Conservation (phyloP, 1,284 basidiomycete genomes). For the Papiliotrema laurentii region DNA sequence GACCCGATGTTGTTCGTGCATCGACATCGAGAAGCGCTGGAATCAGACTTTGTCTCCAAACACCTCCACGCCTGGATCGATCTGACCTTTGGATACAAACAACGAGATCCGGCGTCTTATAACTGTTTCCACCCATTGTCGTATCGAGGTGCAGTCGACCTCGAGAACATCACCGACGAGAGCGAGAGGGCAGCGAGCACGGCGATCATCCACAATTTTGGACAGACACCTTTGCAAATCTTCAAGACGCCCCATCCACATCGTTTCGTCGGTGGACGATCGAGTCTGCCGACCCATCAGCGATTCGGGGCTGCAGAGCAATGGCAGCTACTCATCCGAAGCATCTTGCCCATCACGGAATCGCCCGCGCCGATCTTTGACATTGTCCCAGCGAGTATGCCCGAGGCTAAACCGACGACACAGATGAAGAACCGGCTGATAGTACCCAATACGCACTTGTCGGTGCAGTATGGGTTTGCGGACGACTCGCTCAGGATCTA, state of each 20-base stretch:
- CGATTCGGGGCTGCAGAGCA: conserved; percentile 72
- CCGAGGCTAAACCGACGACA: conserved; percentile 25
- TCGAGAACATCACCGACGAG: conserved; percentile 78
- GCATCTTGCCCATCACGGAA: conserved; percentile 44
- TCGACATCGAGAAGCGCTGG: conserved; percentile 78
- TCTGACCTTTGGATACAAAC: conserved; percentile 73
- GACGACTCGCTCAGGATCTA: conserved; percentile 38
- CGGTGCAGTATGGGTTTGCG: conserved; percentile 44
- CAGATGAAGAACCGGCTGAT: conserved; percentile 25
- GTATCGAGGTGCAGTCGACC: conserved; percentile 86
- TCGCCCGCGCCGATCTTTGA: conserved; percentile 60
- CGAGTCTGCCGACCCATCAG: conserved; percentile 63
- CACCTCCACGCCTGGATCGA: conserved; percentile 89
- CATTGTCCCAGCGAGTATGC: conserved; percentile 27
- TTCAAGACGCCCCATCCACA: conserved; percentile 77
- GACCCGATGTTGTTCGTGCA: conserved; percentile 81
- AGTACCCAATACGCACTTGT: conserved; percentile 21
- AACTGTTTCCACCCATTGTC: conserved; percentile 94
- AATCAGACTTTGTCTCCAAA: conserved; percentile 83
- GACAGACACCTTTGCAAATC: conserved; percentile 85
- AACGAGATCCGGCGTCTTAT: conserved; percentile 68
- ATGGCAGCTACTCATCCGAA: conserved; percentile 43
- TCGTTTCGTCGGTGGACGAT: conserved; percentile 64
- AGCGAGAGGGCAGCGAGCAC: conserved; percentile 86
- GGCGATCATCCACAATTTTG: conserved; percentile 93